Conservation (phyloP, 495 filamentous ascomycete species). For the Tuber aestivum region DNA sequence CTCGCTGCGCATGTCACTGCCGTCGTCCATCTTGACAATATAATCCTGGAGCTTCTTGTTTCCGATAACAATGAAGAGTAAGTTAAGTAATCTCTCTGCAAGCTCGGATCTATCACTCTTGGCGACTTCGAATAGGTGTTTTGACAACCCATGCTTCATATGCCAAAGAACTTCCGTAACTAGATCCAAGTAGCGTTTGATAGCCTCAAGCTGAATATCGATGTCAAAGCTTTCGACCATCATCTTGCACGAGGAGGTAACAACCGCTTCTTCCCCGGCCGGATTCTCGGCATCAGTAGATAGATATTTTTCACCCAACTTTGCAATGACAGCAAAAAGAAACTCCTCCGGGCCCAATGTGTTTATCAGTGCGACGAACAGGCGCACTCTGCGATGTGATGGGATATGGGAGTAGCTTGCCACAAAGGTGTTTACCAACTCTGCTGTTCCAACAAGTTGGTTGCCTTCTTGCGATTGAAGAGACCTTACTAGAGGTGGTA, state of each 20-base stretch:
- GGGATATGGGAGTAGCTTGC: slow-evolving; percentile 94
- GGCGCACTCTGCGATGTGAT: slow-evolving; percentile 65
- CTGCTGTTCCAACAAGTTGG: slow-evolving; percentile 69
- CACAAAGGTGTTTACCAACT: slow-evolving; percentile 83
- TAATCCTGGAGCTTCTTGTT: slow-evolving; percentile 1
- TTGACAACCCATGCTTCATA: slow-evolving; percentile 59
- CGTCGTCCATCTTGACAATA: slow-evolving; percentile 46
- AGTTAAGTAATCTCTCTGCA: slow-evolving; percentile 56
- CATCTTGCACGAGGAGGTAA: slow-evolving; percentile 33
- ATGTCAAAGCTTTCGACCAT: slow-evolving; percentile 33
- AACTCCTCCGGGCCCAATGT: slow-evolving; percentile 80
- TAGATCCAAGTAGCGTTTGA: slow-evolving; percentile 65
- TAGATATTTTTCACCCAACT: slow-evolving; percentile 66
- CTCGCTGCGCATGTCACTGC: slow-evolving; percentile 48
- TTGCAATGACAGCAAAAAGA: slow-evolving; percentile 63
- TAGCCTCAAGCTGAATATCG: slow-evolving; percentile 57
- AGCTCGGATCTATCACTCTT: slow-evolving; percentile 55
- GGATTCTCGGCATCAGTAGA: slow-evolving; percentile 45
- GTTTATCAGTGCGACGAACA: slow-evolving; percentile 74
- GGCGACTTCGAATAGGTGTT: slow-evolving; percentile 62
- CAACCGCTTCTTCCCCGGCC: slow-evolving; percentile 21
- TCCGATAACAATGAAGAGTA: slow-evolving; percentile 32
- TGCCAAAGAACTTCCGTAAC: slow-evolving; percentile 65
- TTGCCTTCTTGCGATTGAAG: slow-evolving; percentile 71
- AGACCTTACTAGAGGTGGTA: slow-evolving; percentile 83